phyloP scores from a whole-genome alignment of 495 filamentous ascomycete species.

The Aspergillus diversus region DNA sequence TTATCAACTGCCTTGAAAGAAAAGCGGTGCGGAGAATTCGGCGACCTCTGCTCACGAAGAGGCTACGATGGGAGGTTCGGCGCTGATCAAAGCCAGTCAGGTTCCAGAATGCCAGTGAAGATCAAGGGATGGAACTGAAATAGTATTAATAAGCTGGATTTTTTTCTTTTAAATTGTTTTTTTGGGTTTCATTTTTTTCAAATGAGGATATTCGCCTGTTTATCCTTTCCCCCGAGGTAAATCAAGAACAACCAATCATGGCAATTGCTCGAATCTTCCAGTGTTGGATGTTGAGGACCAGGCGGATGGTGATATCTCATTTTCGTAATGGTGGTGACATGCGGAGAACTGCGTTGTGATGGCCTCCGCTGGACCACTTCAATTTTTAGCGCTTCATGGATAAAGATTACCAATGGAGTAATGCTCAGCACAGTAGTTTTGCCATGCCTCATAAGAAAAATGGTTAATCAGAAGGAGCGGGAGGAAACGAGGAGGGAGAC shows the following conservation, averaged over 20 bases:
- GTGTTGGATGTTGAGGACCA: slow-evolving; percentile 17
- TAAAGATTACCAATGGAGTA: slow-evolving; percentile 5
- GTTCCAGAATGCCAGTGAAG: slow-evolving; percentile 15
- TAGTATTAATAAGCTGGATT: slow-evolving; percentile 5
- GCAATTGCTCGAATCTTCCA: neutral
- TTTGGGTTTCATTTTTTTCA: neutral
- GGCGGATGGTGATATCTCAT: slow-evolving; percentile 8
- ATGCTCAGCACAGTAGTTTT: slow-evolving; percentile 15
- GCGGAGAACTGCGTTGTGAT: no score
- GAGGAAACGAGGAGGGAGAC: slow-evolving; percentile 17
- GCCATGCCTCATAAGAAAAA: slow-evolving; percentile 20
- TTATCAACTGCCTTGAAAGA: slow-evolving; percentile 19
- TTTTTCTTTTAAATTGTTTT: neutral
- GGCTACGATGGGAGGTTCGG: slow-evolving; percentile 6
- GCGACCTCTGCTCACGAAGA: slow-evolving; percentile 18
- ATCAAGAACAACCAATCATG: slow-evolving; percentile 14
- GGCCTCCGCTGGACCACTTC: neutral
- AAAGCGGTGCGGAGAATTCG: slow-evolving; percentile 26
- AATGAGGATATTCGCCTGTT: slow-evolving; percentile 12
- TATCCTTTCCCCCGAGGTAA: slow-evolving; percentile 7
- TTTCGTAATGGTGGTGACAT: slow-evolving; percentile 2
- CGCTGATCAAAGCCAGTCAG: slow-evolving; percentile 10
- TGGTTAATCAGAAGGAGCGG: slow-evolving; percentile 19
- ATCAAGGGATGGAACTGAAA: slow-evolving; percentile 13
- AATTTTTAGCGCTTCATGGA: slow-evolving; percentile 6